phyloP scores from a whole-genome alignment of 129 eudicot genomes.

The Solidago caesia region DNA sequence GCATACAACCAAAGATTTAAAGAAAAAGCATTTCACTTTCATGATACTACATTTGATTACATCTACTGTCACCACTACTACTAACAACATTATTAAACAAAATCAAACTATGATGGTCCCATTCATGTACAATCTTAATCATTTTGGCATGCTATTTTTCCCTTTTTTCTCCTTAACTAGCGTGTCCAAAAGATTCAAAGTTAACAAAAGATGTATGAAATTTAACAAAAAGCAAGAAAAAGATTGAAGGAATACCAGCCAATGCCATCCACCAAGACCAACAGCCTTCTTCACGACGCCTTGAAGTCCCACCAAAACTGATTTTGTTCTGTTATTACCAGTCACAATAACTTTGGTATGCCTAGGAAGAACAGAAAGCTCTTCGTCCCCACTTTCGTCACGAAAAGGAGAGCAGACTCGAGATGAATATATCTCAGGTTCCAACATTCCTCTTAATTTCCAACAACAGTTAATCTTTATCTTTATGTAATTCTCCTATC shows the following conservation, averaged over 20 bases:
- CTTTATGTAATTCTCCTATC: conserved; percentile 22
- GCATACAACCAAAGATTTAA: conserved; percentile 21
- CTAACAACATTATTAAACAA: conserved; percentile 30
- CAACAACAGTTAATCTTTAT: conserved; percentile 16
- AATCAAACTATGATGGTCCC: conserved; percentile 36
- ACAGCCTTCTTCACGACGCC: conserved; percentile 99
- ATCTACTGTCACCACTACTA: conserved; percentile 36
- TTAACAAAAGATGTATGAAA: conserved; percentile 13
- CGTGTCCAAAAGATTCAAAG: conserved; percentile 36
- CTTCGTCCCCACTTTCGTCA: conserved; percentile 97
- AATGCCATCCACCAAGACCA: conserved; percentile 99
- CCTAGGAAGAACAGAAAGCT: conserved; percentile 93
- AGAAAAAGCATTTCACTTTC: conserved; percentile 28
- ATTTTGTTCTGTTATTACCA: conserved; percentile 92
- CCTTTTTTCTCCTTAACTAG: conserved; percentile 29
- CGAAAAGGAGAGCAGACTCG: conserved; percentile 82
- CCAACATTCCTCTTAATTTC: conserved; percentile 55
- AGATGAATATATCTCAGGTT: conserved; percentile 66
- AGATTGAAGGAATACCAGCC: conserved; percentile 72
- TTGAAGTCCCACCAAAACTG: conserved; percentile 96
- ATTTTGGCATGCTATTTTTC: conserved; percentile 37
- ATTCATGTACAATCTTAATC: conserved; percentile 32
- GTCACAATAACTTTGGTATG: conserved; percentile 97
- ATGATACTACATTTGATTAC: conserved; percentile 30
- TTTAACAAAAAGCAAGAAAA: conserved; percentile 26